Conservation (phyloP, 768 basidiomycete genomes). For the Pisolithus tinctorius region DNA sequence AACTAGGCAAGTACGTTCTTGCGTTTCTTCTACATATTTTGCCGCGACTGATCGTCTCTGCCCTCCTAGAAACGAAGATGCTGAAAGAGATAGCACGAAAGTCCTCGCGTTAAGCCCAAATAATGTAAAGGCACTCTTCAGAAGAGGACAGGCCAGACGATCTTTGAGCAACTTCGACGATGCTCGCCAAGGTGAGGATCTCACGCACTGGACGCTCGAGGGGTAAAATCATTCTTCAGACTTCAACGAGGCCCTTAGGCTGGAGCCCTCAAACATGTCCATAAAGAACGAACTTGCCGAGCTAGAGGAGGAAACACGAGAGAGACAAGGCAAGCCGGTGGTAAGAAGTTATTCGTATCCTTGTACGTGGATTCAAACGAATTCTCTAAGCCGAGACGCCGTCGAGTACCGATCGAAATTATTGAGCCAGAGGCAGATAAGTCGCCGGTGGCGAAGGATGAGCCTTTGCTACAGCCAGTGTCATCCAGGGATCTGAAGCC, state of each 20-base stretch:
- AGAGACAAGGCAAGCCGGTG: conserved; percentile 27
- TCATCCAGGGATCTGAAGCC: conserved; percentile 29
- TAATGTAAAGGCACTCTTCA: conserved; percentile 77
- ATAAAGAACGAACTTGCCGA: conserved; percentile 58
- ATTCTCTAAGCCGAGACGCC: conserved; percentile 32
- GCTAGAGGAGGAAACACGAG: conserved; percentile 34
- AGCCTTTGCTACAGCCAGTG: conserved; percentile 31
- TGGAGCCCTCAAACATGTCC: conserved; percentile 60
- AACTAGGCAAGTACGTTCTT: conserved; percentile 84
- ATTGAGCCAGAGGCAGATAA: conserved; percentile 32
- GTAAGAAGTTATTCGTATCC: conserved; percentile 7
- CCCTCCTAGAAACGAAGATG: conserved; percentile 60
- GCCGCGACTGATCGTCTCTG: conserved; percentile 2
- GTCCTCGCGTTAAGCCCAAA: conserved; percentile 47
- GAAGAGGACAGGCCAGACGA: conserved; percentile 67
- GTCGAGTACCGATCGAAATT: conserved; percentile 60
- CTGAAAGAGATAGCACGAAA: conserved; percentile 70
- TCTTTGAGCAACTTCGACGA: conserved; percentile 47
- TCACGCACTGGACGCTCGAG: not conserved
- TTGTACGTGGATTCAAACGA: not conserved
- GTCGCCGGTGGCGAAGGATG: conserved; percentile 5
- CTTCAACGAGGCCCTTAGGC: conserved; percentile 44
- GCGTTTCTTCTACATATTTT: not conserved
- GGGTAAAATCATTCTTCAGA: conserved; percentile 30
- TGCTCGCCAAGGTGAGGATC: conserved; percentile 49